Conservation (phyloP, 805 yeast species). For the Candida hungchunana region DNA sequence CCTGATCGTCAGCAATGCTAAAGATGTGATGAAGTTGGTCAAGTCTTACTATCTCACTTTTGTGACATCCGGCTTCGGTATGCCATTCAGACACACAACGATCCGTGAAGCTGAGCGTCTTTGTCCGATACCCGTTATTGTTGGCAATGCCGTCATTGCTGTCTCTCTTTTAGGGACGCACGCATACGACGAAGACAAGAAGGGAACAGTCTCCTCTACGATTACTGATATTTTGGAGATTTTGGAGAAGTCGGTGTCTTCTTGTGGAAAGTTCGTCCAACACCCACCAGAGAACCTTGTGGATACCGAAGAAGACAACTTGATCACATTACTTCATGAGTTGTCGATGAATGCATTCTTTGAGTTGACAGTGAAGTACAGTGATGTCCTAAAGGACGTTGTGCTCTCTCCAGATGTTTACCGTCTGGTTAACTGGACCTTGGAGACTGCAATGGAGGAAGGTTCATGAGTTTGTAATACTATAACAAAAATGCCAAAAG, state of each 20-base stretch:
- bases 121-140: conserved; percentile 58
- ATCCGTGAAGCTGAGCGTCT: conserved; percentile 52
- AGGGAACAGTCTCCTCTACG: conserved; percentile 46
- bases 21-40: conserved; percentile 2
- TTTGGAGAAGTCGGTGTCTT: conserved; percentile 55
- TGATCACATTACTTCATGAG: conserved; percentile 56
- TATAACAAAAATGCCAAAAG: too few relatives aligned
- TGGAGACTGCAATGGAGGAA: conserved; percentile 58
- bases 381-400: conserved; percentile 59
- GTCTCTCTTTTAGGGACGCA: conserved; percentile 53
- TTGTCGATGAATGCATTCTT: conserved; percentile 60
- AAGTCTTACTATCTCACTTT: conserved; percentile 19
- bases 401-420: conserved; percentile 58
- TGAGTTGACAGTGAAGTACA: conserved; percentile 60
- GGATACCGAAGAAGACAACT: conserved; percentile 32
- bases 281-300: conserved; percentile 26
- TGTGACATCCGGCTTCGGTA: conserved; percentile 26
- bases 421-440: conserved; percentile 67
- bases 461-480: too few relatives aligned
- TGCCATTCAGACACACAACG: conserved; percentile 27
- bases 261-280: conserved; percentile 44
- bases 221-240: conserved; percentile 57
- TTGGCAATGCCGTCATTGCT: conserved; percentile 62
- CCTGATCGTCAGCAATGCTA: conserved; percentile 9
- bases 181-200: conserved; percentile 62